A percentile compares a stretch with the other conserved stretches of the same genome.
These are phyloP conservation scores for Apiospora rasikravindrae DNA, from an alignment of 2,329 filamentous ascomycete genomes.

Conservation along the genomic window DNA sequence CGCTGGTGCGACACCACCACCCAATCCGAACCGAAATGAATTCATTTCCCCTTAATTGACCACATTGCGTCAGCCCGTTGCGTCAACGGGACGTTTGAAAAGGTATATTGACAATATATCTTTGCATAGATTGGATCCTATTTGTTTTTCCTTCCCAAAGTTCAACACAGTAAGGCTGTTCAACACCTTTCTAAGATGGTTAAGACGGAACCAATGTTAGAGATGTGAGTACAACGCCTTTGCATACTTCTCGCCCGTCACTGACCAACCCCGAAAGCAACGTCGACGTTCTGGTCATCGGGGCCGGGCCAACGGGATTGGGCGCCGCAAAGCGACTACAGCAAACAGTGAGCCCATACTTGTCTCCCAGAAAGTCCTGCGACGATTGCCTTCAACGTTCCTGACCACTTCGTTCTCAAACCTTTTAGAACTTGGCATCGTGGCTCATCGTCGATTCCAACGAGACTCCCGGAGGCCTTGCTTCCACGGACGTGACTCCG, in stretches of 20 bases:
- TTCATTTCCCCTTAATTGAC: background rate
- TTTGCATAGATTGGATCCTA: background rate
- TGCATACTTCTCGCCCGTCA: no score
- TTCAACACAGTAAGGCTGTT: no score
- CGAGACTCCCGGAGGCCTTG: conserved; percentile 91
- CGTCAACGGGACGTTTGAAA: background rate
- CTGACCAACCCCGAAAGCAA: conserved; percentile 58
- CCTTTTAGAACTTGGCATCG: conserved; percentile 77
- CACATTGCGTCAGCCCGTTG: background rate
- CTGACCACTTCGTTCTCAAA: background rate
- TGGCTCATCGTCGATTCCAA: conserved; percentile 96
- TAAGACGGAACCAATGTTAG: background rate
- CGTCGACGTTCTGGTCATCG: conserved; percentile 97
- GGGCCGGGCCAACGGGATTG: conserved; percentile 94
- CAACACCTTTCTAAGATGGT: background rate
- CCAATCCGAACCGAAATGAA: background rate
- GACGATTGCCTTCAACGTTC: background rate
- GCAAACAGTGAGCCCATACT: conserved; percentile 74
- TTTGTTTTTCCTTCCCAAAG: no score
- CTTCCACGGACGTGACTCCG: conserved; percentile 90
- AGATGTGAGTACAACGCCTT: background rate
- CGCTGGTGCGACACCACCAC: background rate
- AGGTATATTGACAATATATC: background rate
- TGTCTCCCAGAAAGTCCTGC: conserved; percentile 17
- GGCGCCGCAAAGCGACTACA: conserved; percentile 97